Base-by-base conservation (phyloP, 805 yeast species). In the Nakazawaea ernobii region DNA sequence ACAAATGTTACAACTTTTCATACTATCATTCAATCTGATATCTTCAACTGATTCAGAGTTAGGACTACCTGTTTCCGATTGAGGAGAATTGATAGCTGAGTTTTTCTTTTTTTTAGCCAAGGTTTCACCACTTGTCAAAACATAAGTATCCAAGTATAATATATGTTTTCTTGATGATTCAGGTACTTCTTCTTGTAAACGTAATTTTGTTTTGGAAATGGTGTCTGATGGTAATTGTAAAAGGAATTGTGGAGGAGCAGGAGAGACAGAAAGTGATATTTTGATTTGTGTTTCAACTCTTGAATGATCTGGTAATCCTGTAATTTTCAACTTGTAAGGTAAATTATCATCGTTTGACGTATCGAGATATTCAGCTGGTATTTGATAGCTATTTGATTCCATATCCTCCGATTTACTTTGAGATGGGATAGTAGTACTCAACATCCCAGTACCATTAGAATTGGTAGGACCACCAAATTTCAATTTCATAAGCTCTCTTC, bases 281-380 rank as follows among this genome's bases (percentile, higher is more conserved):
- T 89, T 91, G 60, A 94, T 88, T 67, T 94, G 99, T 13, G 97
- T 92, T 66, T 92, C 99, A 6, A 92, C 99, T 54, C 99, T 78
- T 10, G 97, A 88, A 55, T 80, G 82, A 5, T 77, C 67, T 1
- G 97, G 97, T 39, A 92, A 70, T 44, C 82, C 84, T 7, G 71
- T 63, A 1, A 92, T 68, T 26, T 66, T 61, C 45, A 86, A 53
- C 46, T 71, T 67, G 60, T 76, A 81, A 1, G 79, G 79, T 45
- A 75, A 65, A 4, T 60, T 55, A 8, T 52, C 56, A 35, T 59
- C 55, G 26, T 48, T 49, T 5, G 37, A 35, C 14, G 52, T 41
- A 13, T 55, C 56, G 11, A 55, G 54, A 53, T 65, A 67, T 20
- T 55, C 62, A 5, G 42, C 42, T 1, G 71, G 70, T 20, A 66